These are phyloP conservation scores for Umbelopsis sp. DNA, from an alignment of 192 early-diverging fungal genomes.

Conservation along the genomic window DNA sequence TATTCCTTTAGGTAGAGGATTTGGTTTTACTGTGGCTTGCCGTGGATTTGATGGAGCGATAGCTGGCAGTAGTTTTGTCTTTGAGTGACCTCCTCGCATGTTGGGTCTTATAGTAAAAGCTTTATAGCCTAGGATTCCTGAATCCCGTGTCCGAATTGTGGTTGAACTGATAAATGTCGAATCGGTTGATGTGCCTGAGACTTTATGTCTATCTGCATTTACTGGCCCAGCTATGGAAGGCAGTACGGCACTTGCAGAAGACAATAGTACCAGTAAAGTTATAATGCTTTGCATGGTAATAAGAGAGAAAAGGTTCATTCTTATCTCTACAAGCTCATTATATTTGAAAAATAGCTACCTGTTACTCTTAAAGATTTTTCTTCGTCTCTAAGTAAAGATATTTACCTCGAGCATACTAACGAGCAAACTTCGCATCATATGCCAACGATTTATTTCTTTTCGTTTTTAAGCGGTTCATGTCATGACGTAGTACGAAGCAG, in stretches of 20 bases:
- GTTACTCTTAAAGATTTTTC: not conserved
- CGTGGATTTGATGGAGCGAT: not conserved
- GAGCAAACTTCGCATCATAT: too few species aligned
- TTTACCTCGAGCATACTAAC: too few species aligned
- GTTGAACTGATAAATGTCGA: too few species aligned
- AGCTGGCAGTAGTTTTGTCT: not conserved
- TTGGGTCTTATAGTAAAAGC: not conserved
- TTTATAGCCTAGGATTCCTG: too few species aligned
- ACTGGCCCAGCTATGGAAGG: not conserved
- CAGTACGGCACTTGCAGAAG: not conserved
- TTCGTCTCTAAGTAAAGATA: not conserved
- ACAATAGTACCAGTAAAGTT: not conserved
- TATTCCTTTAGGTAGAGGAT: not conserved
- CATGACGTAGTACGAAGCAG: too few species aligned
- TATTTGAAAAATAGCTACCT: not conserved
- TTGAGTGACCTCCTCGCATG: not conserved
- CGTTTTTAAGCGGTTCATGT: too few species aligned
- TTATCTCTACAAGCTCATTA: not conserved
- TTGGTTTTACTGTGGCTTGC: too few species aligned
- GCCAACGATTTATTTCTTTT: too few species aligned
- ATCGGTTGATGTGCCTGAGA: too few species aligned
- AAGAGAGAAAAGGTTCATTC: not conserved
- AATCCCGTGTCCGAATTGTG: too few species aligned
- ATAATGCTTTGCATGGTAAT: not conserved
- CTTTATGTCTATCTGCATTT: not conserved